Base-by-base conservation (phyloP, 176 grass and related monocot genomes). In the Chrysopogon serrulatus region DNA sequence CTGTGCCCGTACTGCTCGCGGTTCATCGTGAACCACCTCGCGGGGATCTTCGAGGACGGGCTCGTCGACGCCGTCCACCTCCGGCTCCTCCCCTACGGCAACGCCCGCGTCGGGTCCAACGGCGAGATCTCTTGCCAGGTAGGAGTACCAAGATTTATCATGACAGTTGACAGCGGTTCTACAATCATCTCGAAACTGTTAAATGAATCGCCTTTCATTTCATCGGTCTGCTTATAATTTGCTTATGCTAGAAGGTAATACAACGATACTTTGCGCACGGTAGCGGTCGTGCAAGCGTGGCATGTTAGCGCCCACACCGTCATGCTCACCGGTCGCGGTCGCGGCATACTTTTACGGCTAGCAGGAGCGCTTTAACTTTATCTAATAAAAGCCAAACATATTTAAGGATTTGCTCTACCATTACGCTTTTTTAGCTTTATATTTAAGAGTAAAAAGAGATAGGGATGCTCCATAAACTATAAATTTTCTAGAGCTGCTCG, bases 41-140 rank as follows among this genome's bases (percentile, higher is more conserved):
- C 91, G 68, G 73, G 87, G 26, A 92, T 98, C 77, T 93, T 95
- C 72, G 37, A 91, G 11, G 69, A 88, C 35, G 88, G 95, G 9
- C 44, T 98, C 62, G 83, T 95, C 86, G 84, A 71, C 60, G 83
- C 64, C 79, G 87, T 95, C 5, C 79, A 91, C 80, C 92, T 98
- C 64, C 74, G 85, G 21, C 90, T 98, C 49, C 77, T 95, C 76
- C 95, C 95, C 47, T 93, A 93, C 78, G 93, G 95, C 40, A 98
- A 92, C 82, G 93, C 91, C n/a, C 87, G 21, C 64, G 82, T 93
- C 78, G 41, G 39, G 14, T 47, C 93, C 67, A 90, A 95, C 79
- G 79, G 77, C 73, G 86, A 88, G 77, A 92, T 98, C 83, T 80
- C 69, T 4, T 98, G 93, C 77, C 89, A 95, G 96, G 96, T 98